Evolutionary conservation across 495 filamentous ascomycete species (phyloP), one percentile per base, ranked within the genome.

Genomic region (Daldinia vernicosa): DNA sequence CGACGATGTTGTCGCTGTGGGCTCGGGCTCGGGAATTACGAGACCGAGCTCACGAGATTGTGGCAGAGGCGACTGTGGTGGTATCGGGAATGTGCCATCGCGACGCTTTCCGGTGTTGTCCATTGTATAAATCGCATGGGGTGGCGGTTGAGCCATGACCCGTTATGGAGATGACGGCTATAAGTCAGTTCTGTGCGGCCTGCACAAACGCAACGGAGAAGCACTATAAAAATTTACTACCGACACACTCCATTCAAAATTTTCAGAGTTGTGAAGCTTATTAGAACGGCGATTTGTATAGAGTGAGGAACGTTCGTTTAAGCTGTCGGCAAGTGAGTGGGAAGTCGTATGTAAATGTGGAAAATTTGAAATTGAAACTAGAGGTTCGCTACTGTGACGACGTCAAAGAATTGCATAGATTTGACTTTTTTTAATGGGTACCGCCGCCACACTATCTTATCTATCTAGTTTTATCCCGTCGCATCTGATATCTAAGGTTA

Each of bases 1-100:
- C 32, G 82, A 75, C 33, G 79, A 66, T 68, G 81, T 75, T 39
- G 74, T 73, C 12, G 70, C 77, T 4, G 73, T 71, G 22, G 72
- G 74, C 39, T 84, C 76, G 22, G 72, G 74, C 39, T 84, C 76
- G 0, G 88, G 85, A 22, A 84, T 74, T 6, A 86, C 81, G 52
- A 88, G 87, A 47, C 87, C 89, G 1, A 82, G 87, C 76, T 92
- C 90, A 32, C 86, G 80, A 27, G 89, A 89, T 71, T 92, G 88
- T 1, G 86, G 66, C 14, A 86, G 70, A 1, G 81, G 78, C 12
- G 75, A 70, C 40, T 75, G 69, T 12, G 69, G 60, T 15, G 72
- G 37, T 26, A 60, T 66, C 3, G 60, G 66, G 9, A 51, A 24
- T 4, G 22, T 53, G 60, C 52, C 51, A 5, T 72, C 67, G 22